A percentile compares a stretch with the other conserved stretches of the same genome.
Conservation (phyloP, 1,139 yeast genomes). For the Yamadazyma triangularis region DNA sequence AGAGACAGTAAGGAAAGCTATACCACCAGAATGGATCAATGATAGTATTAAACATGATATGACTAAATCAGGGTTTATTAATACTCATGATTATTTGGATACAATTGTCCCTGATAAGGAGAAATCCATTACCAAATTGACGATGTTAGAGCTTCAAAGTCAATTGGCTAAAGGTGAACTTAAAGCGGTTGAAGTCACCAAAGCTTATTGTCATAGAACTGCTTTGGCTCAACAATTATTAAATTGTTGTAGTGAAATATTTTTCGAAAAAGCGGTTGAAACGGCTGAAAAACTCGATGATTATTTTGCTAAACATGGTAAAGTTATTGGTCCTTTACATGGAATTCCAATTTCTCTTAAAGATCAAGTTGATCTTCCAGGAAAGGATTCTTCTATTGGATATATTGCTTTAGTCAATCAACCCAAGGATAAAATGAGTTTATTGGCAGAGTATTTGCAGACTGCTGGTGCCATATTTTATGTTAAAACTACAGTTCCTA, state of each 20-base stretch:
- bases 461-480: conserved; percentile 59
- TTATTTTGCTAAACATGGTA: conserved; percentile 45
- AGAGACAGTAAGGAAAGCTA: conserved; percentile 6
- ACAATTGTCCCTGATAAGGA: conserved; percentile 23
- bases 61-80: conserved; percentile 10
- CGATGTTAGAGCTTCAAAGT: conserved; percentile 1
- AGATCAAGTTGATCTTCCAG: conserved; percentile 60
- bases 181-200: conserved; percentile 39
- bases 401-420: conserved; percentile 42
- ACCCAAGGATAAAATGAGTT: conserved; percentile 45
- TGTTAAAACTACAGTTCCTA: conserved; percentile 36
- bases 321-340: conserved; percentile 66
- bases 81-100: conserved; percentile 29
- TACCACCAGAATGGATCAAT: conserved; percentile 20
- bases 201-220: conserved; percentile 48
- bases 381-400: conserved; percentile 52
- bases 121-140: conserved; percentile 24
- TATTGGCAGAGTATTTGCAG: conserved; percentile 46
- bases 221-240: conserved; percentile 29
- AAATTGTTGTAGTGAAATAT: conserved; percentile 27
- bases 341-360: conserved; percentile 75
- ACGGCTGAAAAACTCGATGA: conserved; percentile 27
- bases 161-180: conserved; percentile 13
- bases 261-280: conserved; percentile 26
- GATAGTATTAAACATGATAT: conserved; percentile 8